These are phyloP conservation scores for Leishmania lainsoni DNA, from an alignment of 208 protist species.

Conservation along the genomic window DNA sequence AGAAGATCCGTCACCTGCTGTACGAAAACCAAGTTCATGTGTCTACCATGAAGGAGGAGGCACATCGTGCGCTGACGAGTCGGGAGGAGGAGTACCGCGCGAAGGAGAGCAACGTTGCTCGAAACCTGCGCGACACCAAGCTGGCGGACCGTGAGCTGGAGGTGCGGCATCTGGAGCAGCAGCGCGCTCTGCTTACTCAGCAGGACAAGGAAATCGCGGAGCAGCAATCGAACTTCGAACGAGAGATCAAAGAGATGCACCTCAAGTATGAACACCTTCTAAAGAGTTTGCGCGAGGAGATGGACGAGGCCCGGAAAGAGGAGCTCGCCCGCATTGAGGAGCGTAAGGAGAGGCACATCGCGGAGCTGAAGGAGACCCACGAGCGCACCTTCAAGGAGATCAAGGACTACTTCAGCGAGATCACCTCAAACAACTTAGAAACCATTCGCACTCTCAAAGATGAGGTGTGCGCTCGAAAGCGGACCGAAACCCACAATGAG, in stretches of 20 bases:
- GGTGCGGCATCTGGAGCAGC: constrained; percentile 86
- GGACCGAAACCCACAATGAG: constrained; percentile 95
- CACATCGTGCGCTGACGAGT: constrained; percentile 85
- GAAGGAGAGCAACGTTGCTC: constrained; percentile 73
- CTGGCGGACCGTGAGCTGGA: constrained; percentile 89
- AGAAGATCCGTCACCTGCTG: constrained; percentile 96
- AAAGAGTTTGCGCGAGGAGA: constrained; percentile 87
- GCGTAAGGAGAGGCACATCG: constrained; percentile 96
- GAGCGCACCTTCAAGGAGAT: constrained; percentile 97
- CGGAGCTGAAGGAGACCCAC: constrained; percentile 94
- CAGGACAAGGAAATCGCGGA: constrained; percentile 89
- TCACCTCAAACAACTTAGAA: constrained; percentile 98
- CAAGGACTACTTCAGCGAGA: constrained; percentile 98
- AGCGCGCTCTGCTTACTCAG: constrained; percentile 66
- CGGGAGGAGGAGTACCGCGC: constrained; percentile 91
- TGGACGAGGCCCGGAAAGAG: constrained; percentile 90
- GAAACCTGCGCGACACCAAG: constrained; percentile 89
- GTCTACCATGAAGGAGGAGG: constrained; percentile 87
- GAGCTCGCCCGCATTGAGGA: constrained; percentile 96
- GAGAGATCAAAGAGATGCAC: constrained; percentile 94
- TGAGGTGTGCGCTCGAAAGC: constrained; percentile 94
- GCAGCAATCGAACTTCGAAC: constrained; percentile 88
- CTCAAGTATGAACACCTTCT: constrained; percentile 95
- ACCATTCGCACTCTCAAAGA: constrained; percentile 98
- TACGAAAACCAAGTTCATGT: constrained; percentile 96